Evolutionary conservation across 2,329 filamentous ascomycete species (phyloP).

Genomic region (Graphium sp.): DNA sequence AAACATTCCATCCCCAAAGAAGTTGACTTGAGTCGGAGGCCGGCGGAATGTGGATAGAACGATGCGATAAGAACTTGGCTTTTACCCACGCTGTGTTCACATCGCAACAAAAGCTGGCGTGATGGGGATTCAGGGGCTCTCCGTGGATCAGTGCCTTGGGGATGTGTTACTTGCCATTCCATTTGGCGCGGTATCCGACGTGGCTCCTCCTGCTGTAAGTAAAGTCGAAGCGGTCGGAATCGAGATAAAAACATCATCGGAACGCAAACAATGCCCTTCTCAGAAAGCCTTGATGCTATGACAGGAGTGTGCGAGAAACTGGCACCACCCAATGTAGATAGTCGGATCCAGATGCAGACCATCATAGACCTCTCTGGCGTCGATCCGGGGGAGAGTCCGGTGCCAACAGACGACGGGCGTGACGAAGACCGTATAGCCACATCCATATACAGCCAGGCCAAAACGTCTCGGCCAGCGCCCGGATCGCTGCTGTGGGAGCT

Average conservation of each 20-base stretch:
- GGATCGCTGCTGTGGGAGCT: not conserved
- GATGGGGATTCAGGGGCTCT: not conserved
- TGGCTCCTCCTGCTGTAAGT: conserved; percentile 6
- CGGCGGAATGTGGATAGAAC: conserved; percentile 5
- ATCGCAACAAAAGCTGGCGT: conserved; percentile 4
- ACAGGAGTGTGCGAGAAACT: conserved; percentile 1
- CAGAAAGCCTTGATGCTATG: conserved; percentile 1
- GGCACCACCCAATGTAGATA: conserved; percentile 4
- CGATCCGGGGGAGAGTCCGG: not conserved
- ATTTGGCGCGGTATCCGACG: too few relatives aligned
- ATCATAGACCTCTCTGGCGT: conserved; percentile 5
- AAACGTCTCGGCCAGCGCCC: conserved; percentile 5
- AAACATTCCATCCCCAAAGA: conserved; percentile 4
- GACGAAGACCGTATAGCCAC: conserved; percentile 5
- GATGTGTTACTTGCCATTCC: too few relatives aligned
- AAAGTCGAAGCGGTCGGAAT: conserved; percentile 6
- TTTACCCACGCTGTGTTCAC: too few relatives aligned
- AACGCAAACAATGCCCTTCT: conserved; percentile 4
- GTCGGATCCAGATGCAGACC: conserved; percentile 8
- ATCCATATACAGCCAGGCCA: conserved; percentile 7
- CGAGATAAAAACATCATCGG: conserved; percentile 6
- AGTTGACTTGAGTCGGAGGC: conserved; percentile 4
- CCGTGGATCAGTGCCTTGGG: too few relatives aligned
- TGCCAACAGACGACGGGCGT: conserved; percentile 3
- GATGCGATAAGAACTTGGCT: conserved; percentile 5